Conservation (phyloP, 1,284 basidiomycete species). For the Austroboletus rostrupii region DNA sequence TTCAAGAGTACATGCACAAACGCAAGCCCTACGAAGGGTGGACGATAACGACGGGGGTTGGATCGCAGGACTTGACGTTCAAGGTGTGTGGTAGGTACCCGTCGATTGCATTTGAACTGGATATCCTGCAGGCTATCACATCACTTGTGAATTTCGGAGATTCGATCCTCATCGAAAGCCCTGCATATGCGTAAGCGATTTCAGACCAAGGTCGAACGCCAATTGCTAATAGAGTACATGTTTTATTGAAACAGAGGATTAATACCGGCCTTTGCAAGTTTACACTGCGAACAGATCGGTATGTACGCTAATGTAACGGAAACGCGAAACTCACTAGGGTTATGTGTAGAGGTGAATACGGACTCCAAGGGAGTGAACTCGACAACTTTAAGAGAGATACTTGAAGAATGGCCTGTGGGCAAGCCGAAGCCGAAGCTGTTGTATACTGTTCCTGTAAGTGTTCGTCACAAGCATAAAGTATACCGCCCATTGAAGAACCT, state of each 20-base stretch:
- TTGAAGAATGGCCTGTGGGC: conserved; percentile 62
- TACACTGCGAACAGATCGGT: conserved; percentile 62
- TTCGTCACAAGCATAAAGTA: neutral
- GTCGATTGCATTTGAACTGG: neutral
- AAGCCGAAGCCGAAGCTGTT: conserved; percentile 74
- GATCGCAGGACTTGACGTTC: conserved; percentile 3
- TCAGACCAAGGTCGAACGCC: neutral
- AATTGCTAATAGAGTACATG: neutral
- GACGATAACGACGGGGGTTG: neutral
- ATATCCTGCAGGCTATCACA: neutral
- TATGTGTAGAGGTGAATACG: conserved; percentile 63
- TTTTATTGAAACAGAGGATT: conserved; percentile 38
- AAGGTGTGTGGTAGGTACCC: neutral
- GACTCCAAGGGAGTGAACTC: conserved; percentile 73
- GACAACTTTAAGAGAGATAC: conserved; percentile 45
- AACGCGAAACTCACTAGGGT: neutral
- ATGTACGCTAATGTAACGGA: conserved; percentile 10
- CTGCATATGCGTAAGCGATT: conserved; percentile 2
- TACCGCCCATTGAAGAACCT: neutral
- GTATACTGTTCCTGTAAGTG: conserved; percentile 43
- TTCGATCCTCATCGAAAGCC: conserved; percentile 1
- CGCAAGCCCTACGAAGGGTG: neutral
- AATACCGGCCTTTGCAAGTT: conserved; percentile 54
- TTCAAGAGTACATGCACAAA: conserved; percentile 2
- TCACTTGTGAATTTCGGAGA: conserved; percentile 1